Conservation (phyloP, 768 basidiomycete species). For the Kwoniella sp. region DNA sequence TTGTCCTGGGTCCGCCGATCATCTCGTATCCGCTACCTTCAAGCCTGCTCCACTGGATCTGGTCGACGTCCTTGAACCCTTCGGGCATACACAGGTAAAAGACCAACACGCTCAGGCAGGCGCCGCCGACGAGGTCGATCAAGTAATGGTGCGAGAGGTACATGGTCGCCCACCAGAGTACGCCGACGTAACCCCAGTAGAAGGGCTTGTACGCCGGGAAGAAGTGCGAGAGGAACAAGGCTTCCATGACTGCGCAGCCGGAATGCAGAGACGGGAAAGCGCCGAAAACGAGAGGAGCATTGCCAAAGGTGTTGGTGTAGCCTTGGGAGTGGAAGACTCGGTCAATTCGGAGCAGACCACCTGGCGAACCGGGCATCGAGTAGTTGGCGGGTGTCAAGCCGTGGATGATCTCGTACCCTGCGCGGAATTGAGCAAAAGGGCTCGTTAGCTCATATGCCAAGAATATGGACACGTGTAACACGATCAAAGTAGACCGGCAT, state of each 20-base stretch:
- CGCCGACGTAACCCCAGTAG: constrained; percentile 79
- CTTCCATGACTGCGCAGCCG: constrained; percentile 85
- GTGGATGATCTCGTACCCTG: constrained; percentile 94
- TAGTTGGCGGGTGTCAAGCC: constrained; percentile 95
- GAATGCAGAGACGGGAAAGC: constrained; percentile 95
- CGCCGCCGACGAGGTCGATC: constrained; percentile 93
- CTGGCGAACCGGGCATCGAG: constrained; percentile 85
- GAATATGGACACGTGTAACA: neutral
- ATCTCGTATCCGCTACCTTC: constrained; percentile 34
- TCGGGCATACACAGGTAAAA: constrained; percentile 90
- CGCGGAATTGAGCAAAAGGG: neutral
- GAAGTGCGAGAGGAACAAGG: constrained; percentile 90
- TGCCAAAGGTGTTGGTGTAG: constrained; percentile 79
- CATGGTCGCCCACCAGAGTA: constrained; percentile 98
- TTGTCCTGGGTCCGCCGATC: constrained; percentile 25
- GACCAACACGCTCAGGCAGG: constrained; percentile 79
- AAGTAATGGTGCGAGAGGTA: constrained; percentile 98
- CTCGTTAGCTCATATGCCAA: neutral
- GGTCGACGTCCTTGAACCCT: constrained; percentile 65
- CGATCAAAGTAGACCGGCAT: neutral
- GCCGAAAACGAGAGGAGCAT: constrained; percentile 91
- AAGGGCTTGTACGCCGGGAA: constrained; percentile 71
- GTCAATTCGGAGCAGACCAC: constrained; percentile 90
- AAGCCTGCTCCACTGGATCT: constrained; percentile 54
- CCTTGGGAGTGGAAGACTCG: constrained; percentile 72